These are phyloP conservation scores for Debaryomyces sp. DNA, from an alignment of 1,139 yeast genomes.

Conservation along the genomic window DNA sequence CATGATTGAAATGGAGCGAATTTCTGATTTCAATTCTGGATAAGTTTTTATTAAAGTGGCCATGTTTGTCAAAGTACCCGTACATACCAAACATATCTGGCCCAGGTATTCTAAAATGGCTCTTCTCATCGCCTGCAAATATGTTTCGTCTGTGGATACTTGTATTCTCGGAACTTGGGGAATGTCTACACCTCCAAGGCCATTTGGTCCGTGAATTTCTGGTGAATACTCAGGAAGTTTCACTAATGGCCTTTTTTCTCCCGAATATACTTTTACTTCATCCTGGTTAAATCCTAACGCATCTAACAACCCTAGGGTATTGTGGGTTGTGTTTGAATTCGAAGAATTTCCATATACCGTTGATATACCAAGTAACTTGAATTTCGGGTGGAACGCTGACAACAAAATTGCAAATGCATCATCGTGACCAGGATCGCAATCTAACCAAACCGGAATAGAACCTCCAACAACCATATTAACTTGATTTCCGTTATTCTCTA, in stretches of 20 bases:
- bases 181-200: conserved; percentile 71
- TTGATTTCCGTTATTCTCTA: too few species aligned
- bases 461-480: conserved; percentile 19
- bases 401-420: conserved; percentile 79
- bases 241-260: conserved; percentile 59
- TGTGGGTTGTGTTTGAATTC: conserved; percentile 64
- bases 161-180: conserved; percentile 49
- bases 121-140: conserved; percentile 59
- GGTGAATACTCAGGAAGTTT: conserved; percentile 56
- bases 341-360: conserved; percentile 85
- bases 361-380: conserved; percentile 70
- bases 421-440: conserved; percentile 93
- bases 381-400: conserved; percentile 59
- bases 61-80: conserved; percentile 76
- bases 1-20: conserved; percentile 67
- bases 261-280: conserved; percentile 65
- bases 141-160: conserved; percentile 38
- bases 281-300: conserved; percentile 48
- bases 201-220: conserved; percentile 72
- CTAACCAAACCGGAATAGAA: conserved; percentile 77
- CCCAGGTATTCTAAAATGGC: conserved; percentile 48
- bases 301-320: conserved; percentile 68
- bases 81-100: conserved; percentile 59
- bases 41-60: conserved; percentile 52
- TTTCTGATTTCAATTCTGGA: conserved; percentile 52